phyloP scores from a whole-genome alignment of 2,329 filamentous ascomycete species.

The Ciborinia camelliae region DNA sequence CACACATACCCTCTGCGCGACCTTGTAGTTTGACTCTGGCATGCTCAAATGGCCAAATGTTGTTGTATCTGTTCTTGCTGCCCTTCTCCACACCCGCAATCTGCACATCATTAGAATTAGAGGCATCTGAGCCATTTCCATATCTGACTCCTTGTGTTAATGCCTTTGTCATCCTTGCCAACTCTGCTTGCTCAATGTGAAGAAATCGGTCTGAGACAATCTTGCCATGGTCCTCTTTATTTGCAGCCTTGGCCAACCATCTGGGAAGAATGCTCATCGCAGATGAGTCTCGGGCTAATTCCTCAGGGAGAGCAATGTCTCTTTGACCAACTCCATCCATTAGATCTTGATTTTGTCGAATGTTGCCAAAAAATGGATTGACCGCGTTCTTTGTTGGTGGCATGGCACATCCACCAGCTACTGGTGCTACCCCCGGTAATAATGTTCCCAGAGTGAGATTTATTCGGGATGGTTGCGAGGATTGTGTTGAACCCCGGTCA shows the following conservation, averaged over 20 bases:
- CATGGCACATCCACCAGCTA: slow-evolving; percentile 86
- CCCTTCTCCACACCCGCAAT: slow-evolving; percentile 94
- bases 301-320: slow-evolving; percentile 56
- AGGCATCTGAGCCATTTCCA: slow-evolving; percentile 41
- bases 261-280: slow-evolving; percentile 54
- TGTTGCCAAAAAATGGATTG: slow-evolving; percentile 94
- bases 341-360: slow-evolving; percentile 93
- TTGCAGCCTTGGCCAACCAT: slow-evolving; percentile 73
- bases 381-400: slow-evolving; percentile 64
- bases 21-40: slow-evolving; percentile 76
- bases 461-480: slow-evolving; percentile 42
- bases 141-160: slow-evolving; percentile 59
- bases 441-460: slow-evolving; percentile 50
- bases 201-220: slow-evolving; percentile 79
- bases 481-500: slow-evolving; percentile 47
- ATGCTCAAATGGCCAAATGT: slow-evolving; percentile 95
- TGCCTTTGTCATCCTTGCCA: slow-evolving; percentile 88
- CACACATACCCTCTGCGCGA: slow-evolving; percentile 65
- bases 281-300: slow-evolving; percentile 43
- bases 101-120: slow-evolving; percentile 49
- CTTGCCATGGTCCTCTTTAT: slow-evolving; percentile 70
- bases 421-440: slow-evolving; percentile 59
- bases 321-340: slow-evolving; percentile 88
- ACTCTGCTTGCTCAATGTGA: slow-evolving; percentile 77
- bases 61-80: slow-evolving; percentile 94